Conservation (phyloP, 192 early-diverging fungal genomes). For the Rhizophagus sp. region DNA sequence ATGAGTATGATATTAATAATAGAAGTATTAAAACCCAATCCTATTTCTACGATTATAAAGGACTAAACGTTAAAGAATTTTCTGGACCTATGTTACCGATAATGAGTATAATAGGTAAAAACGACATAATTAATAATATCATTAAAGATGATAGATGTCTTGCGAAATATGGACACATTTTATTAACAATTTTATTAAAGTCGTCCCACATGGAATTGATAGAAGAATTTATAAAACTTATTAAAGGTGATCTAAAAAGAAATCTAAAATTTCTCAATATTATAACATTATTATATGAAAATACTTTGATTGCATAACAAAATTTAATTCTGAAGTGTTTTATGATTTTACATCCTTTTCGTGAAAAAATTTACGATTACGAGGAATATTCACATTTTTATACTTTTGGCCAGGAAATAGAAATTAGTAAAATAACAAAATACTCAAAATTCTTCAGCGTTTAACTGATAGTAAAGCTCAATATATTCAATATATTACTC, state of each 20-base stretch:
- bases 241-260: background rate
- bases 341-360: background rate
- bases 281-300: background rate
- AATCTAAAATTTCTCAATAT: background rate
- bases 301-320: background rate
- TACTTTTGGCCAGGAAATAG: background rate
- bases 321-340: background rate
- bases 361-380: background rate
- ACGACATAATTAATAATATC: too few species aligned
- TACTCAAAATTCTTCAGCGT: too few species aligned
- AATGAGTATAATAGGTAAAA: too few species aligned
- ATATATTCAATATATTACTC: too few species aligned
- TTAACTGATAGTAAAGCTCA: too few species aligned
- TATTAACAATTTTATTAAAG: background rate
- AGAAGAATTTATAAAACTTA: background rate
- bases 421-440: too few species aligned
- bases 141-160: background rate
- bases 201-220: too few species aligned
- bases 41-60: background rate
- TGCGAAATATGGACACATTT: background rate
- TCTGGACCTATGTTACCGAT: background rate
- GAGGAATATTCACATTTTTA: background rate
- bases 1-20: background rate
- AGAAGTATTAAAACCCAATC: background rate
- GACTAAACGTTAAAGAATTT: background rate